Conservation (phyloP, 345 rosid species). For the Ailanthus altissimus region DNA sequence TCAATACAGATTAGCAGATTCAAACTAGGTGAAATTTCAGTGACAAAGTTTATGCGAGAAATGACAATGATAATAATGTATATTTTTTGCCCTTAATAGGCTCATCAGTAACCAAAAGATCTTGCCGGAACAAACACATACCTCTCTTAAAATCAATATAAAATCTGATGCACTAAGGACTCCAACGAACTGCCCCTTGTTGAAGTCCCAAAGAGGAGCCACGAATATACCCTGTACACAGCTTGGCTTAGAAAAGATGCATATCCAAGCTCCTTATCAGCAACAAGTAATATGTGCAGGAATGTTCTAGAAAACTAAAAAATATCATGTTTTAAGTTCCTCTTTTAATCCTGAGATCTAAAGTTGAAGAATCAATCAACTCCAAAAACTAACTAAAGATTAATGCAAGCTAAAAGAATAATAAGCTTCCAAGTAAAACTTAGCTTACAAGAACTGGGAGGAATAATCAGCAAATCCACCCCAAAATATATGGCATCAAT, state of each 20-base stretch:
- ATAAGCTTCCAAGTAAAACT: constrained; percentile 5
- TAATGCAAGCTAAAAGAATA: neutral
- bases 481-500: neutral
- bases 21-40: neutral
- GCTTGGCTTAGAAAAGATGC: constrained; percentile 33
- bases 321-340: neutral
- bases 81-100: neutral
- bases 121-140: constrained; percentile 24
- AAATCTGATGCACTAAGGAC: constrained; percentile 70
- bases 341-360: neutral
- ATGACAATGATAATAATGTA: neutral
- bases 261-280: constrained; percentile 29
- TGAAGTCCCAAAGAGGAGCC: constrained; percentile 80
- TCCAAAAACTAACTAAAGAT: neutral
- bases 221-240: constrained; percentile 58
- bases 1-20: constrained; percentile 1
- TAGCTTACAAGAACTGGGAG: neutral
- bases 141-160: constrained; percentile 74
- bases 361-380: neutral
- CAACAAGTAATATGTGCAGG: constrained; percentile 24
- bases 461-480: neutral
- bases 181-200: constrained; percentile 67
- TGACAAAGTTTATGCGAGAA: neutral
- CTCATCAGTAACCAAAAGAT: constrained; percentile 6
- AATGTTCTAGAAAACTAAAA: constrained; percentile 8